These are phyloP conservation scores for Dalechampia spathulata DNA, from an alignment of 441 rosid genomes.

Conservation along the genomic window DNA sequence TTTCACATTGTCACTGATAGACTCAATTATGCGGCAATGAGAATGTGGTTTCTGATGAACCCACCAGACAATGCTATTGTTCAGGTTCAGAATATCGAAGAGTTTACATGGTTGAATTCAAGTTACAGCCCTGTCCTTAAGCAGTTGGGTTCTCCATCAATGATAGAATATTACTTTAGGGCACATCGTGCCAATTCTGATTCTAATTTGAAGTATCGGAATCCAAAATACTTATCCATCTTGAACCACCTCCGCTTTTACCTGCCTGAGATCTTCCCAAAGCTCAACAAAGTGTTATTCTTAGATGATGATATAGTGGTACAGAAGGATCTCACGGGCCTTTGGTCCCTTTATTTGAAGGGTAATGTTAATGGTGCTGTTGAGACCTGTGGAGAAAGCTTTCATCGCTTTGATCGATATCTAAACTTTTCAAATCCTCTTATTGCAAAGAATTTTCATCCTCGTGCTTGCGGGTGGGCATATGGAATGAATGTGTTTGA, in stretches of 20 bases:
- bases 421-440: constrained; percentile 89
- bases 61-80: constrained; percentile 48
- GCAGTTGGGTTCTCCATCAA: constrained; percentile 78
- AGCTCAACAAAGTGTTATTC: constrained; percentile 81
- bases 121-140: constrained; percentile 96
- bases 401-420: constrained; percentile 92
- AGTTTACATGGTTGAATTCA: constrained; percentile 81
- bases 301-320: constrained; percentile 95
- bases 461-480: constrained; percentile 83
- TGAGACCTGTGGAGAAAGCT: constrained; percentile 94
- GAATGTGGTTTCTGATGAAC: constrained; percentile 70
- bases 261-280: constrained; percentile 93
- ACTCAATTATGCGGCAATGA: constrained; percentile 72
- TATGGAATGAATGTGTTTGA: constrained; percentile 77
- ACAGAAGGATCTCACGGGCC: constrained; percentile 74
- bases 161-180: constrained; percentile 92
- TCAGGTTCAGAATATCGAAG: constrained; percentile 70
- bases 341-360: constrained; percentile 86
- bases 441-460: constrained; percentile 53
- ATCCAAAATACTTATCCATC: constrained; percentile 90
- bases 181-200: constrained; percentile 68
- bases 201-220: constrained; percentile 83
- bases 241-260: constrained; percentile 95
- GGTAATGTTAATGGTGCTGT: constrained; percentile 97
- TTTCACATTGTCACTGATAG: constrained; percentile 66